phyloP scores from a whole-genome alignment of 441 rosid species.

The Adansonia rubrostipa region DNA sequence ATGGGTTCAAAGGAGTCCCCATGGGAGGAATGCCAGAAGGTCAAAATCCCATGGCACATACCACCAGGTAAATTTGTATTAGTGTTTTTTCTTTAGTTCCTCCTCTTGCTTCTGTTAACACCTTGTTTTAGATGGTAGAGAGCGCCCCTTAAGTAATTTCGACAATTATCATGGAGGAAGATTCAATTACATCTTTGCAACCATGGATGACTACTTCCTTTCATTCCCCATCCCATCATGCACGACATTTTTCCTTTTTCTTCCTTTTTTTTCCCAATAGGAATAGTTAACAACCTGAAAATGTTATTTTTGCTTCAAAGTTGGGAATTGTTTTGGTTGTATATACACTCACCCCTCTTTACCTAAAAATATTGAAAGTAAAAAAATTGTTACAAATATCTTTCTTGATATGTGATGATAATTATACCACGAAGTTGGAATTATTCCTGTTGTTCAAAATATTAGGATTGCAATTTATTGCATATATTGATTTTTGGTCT shows the following conservation, averaged over 20 bases:
- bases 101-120: conserved; percentile 26
- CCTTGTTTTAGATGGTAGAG: conserved; percentile 22
- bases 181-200: conserved; percentile 29
- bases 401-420: conserved; percentile 27
- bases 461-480: neutral
- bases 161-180: conserved; percentile 23
- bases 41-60: conserved; percentile 68
- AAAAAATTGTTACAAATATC: neutral
- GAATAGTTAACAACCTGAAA: neutral
- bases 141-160: conserved; percentile 20
- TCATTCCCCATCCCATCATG: conserved; percentile 1
- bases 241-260: conserved; percentile 10
- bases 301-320: conserved; percentile 14
- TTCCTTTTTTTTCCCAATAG: conserved; percentile 5
- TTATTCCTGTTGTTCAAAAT: conserved; percentile 5
- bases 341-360: neutral
- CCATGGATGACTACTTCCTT: conserved; percentile 24
- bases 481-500: conserved; percentile 14
- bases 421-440: neutral
- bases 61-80: conserved; percentile 77
- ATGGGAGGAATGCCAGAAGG: conserved; percentile 55
- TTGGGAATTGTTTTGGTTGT: conserved; percentile 27
- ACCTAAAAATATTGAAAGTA: conserved; percentile 10
- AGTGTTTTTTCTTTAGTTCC: conserved; percentile 32
- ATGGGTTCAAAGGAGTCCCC: conserved; percentile 52